Conservation (phyloP, 2,329 filamentous ascomycete genomes). For the Clathrospora elynae region DNA sequence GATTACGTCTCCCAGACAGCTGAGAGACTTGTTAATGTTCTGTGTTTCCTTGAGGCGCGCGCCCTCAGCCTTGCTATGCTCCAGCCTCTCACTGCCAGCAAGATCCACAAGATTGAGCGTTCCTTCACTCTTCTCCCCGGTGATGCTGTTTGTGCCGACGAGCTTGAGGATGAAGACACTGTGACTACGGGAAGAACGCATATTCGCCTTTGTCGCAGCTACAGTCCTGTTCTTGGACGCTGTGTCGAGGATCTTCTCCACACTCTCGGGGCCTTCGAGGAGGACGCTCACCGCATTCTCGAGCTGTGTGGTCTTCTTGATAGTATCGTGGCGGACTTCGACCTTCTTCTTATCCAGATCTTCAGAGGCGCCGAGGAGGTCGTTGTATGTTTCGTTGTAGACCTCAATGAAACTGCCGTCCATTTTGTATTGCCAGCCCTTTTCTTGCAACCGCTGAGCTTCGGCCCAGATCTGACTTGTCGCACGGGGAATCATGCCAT, state of each 20-base stretch:
- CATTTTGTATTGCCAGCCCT: slow-evolving; percentile 94
- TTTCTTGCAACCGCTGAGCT: slow-evolving; percentile 79
- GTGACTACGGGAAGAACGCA: slow-evolving; percentile 90
- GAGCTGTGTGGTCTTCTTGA: slow-evolving; percentile 79
- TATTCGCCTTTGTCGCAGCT: slow-evolving; percentile 96
- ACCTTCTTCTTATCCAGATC: slow-evolving; percentile 80
- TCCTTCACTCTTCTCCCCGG: slow-evolving; percentile 84
- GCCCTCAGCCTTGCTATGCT: slow-evolving; percentile 83
- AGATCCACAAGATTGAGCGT: slow-evolving; percentile 95
- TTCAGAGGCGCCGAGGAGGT: slow-evolving; percentile 75
- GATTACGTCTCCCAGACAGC: slow-evolving; percentile 92
- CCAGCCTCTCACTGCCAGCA: slow-evolving; percentile 88
- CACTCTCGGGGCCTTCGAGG: slow-evolving; percentile 78
- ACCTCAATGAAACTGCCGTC: slow-evolving; percentile 96
- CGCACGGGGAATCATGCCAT: slow-evolving; percentile 94
- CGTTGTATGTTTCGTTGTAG: slow-evolving; percentile 96
- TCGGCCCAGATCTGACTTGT: slow-evolving; percentile 93
- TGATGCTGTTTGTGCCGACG: slow-evolving; percentile 69
- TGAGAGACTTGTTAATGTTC: slow-evolving; percentile 94
- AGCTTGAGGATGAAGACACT: slow-evolving; percentile 89
- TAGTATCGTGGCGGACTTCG: slow-evolving; percentile 85
- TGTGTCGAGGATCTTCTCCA: slow-evolving; percentile 77
- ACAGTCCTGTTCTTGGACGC: slow-evolving; percentile 88
- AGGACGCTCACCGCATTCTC: slow-evolving; percentile 77
- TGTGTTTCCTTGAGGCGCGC: slow-evolving; percentile 92